A percentile compares a stretch with the other conserved stretches of the same genome.
Evolutionary conservation across 148 eudicot genomes (phyloP).

Genomic region (Cornus suecica): DNA sequence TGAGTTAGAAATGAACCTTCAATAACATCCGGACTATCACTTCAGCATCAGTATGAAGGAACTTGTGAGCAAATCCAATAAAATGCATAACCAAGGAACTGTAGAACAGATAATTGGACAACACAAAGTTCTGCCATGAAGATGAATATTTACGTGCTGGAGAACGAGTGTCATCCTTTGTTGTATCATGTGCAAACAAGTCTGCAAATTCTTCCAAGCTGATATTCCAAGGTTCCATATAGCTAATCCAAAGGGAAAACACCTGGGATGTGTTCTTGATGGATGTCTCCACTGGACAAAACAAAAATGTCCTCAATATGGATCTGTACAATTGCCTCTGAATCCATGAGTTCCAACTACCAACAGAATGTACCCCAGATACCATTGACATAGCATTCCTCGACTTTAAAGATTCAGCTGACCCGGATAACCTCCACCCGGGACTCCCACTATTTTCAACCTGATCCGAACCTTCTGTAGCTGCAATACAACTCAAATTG

Average conservation of each 20-base stretch:
- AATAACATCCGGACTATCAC: conserved; percentile 69
- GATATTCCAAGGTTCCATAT: conserved; percentile 75
- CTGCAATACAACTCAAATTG: conserved; percentile 47
- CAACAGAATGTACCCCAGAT: conserved; percentile 37
- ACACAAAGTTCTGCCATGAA: conserved; percentile 72
- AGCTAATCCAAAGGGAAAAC: conserved; percentile 68
- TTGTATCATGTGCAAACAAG: conserved; percentile 27
- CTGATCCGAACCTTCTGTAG: conserved; percentile 26
- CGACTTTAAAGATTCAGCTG: conserved; percentile 28
- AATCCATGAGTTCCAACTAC: conserved; percentile 61
- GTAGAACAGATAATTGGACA: conserved; percentile 79
- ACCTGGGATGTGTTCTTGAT: conserved; percentile 78
- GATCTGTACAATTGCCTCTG: conserved; percentile 90
- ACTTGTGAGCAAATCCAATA: conserved; percentile 94
- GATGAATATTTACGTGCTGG: conserved; percentile 50
- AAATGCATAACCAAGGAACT: conserved; percentile 91
- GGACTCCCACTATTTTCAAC: conserved; percentile 48
- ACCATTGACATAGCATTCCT: conserved; percentile 34
- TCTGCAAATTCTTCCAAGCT: conserved; percentile 61
- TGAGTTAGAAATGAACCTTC: conserved; percentile 49
- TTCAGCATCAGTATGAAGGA: conserved; percentile 81
- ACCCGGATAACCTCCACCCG: conserved; percentile 32
- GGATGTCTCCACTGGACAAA: conserved; percentile 77
- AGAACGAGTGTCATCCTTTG: conserved; percentile 24
- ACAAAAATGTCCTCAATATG: conserved; percentile 78